phyloP scores from a whole-genome alignment of 371 early-diverging fungal species.

The Rhizopus stolonifer region DNA sequence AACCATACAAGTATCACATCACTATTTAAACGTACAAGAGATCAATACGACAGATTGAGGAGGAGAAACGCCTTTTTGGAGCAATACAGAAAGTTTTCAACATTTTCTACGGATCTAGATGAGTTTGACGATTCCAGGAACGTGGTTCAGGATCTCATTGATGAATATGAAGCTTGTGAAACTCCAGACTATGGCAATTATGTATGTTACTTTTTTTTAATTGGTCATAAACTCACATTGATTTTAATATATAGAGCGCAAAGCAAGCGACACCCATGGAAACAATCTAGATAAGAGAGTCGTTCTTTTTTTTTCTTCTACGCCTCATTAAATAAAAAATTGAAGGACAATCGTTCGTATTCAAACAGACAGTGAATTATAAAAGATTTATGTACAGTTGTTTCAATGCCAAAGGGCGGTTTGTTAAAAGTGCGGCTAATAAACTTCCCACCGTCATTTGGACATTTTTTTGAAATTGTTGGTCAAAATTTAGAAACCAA shows the following conservation, averaged over 20 bases:
- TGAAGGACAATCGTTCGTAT: too few relatives aligned
- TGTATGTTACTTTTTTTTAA: slow-evolving; percentile 10
- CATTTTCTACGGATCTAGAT: slow-evolving; percentile 84
- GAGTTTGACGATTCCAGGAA: slow-evolving; percentile 91
- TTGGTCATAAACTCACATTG: not conserved
- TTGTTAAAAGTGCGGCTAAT: too few relatives aligned
- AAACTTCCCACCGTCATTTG: too few relatives aligned
- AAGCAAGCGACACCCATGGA: slow-evolving; percentile 17
- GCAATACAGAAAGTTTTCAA: slow-evolving; percentile 84
- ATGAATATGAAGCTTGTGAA: slow-evolving; percentile 94
- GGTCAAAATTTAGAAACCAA: too few relatives aligned
- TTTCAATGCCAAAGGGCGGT: too few relatives aligned
- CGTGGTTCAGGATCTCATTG: slow-evolving; percentile 88
- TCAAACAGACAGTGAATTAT: too few relatives aligned
- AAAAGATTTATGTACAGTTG: too few relatives aligned
- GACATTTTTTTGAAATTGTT: too few relatives aligned
- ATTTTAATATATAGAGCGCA: slow-evolving; percentile 4
- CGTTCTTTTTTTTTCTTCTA: too few relatives aligned
- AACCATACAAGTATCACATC: slow-evolving; percentile 96
- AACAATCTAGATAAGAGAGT: too few relatives aligned
- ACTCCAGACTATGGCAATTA: slow-evolving; percentile 72
- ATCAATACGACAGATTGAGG: slow-evolving; percentile 96
- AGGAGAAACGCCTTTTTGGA: slow-evolving; percentile 99
- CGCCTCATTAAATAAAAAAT: too few relatives aligned
- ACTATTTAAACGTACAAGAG: slow-evolving; percentile 90